Conservation (phyloP, 352 stramenopile genomes). For the Thraustochytrium striatum region DNA sequence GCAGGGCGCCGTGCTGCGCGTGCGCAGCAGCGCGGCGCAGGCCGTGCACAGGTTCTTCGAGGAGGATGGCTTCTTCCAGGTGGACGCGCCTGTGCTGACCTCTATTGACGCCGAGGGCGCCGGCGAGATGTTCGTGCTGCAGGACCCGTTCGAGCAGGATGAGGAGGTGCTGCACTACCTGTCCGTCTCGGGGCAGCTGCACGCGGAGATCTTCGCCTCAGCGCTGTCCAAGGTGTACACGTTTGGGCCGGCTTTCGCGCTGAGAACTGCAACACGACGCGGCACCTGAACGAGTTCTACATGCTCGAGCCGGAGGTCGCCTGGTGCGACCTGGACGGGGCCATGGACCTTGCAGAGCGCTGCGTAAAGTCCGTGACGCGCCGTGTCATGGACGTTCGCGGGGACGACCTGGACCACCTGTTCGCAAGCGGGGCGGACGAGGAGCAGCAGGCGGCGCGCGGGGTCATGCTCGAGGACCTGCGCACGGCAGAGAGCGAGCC, state of each 20-base stretch:
- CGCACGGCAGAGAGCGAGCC: constrained; percentile 59
- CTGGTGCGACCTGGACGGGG: constrained; percentile 67
- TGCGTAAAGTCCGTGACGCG: constrained; percentile 81
- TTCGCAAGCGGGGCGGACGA: constrained; percentile 85
- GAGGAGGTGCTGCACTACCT: constrained; percentile 66
- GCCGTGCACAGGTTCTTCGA: constrained; percentile 78
- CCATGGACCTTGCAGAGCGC: constrained; percentile 86
- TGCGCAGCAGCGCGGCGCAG: constrained; percentile 79
- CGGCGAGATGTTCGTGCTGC: constrained; percentile 94
- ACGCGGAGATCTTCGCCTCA: constrained; percentile 92
- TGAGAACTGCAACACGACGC: constrained; percentile 95
- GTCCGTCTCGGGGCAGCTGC: constrained; percentile 79
- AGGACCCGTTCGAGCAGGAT: constrained; percentile 62
- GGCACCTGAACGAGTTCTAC: constrained; percentile 95
- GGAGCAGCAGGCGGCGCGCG: constrained; percentile 70
- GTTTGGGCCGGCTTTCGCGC: constrained; percentile 96
- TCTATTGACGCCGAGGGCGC: constrained; percentile 95
- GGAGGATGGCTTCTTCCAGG: constrained; percentile 66
- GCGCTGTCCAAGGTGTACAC: constrained; percentile 97
- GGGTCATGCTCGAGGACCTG: constrained; percentile 52
- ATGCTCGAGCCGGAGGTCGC: constrained; percentile 95
- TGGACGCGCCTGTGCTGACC: constrained; percentile 93
- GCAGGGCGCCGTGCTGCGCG: constrained; percentile 84
- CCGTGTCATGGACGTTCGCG: constrained; percentile 71
- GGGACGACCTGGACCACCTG: constrained; percentile 81